These are phyloP conservation scores for Novakomyces olei DNA, from an alignment of 805 yeast species.

Conservation along the genomic window DNA sequence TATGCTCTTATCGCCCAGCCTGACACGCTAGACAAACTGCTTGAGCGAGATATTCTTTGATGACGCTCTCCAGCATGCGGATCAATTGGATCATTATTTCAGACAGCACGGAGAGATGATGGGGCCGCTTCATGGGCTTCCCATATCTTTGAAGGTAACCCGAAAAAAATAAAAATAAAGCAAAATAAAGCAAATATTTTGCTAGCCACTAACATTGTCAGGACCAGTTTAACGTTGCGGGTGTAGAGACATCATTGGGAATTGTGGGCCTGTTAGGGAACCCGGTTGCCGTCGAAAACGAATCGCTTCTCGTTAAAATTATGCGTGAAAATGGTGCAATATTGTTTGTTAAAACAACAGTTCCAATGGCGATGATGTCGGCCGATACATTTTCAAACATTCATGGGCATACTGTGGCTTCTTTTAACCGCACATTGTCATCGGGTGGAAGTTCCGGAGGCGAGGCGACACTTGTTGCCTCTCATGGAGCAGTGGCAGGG, in stretches of 20 bases:
- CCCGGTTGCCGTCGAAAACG: conserved; percentile 25
- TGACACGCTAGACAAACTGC: no score
- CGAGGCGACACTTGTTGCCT: conserved; percentile 26
- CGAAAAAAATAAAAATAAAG: no score
- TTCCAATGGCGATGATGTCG: conserved; percentile 33
- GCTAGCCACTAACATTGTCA: conserved; percentile 46
- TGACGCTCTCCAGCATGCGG: conserved; percentile 32
- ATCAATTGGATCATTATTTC: conserved; percentile 28
- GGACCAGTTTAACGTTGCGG: conserved; percentile 37
- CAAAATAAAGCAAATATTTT: no score
- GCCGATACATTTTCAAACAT: conserved; percentile 34
- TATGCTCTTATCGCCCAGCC: no score
- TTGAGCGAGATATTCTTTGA: conserved; percentile 21
- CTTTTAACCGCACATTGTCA: conserved; percentile 23
- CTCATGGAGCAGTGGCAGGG: conserved; percentile 29
- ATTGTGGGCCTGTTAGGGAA: conserved; percentile 12
- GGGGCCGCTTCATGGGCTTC: no score
- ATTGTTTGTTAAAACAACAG: conserved; percentile 38
- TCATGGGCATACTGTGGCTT: conserved; percentile 30
- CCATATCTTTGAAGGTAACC: no score
- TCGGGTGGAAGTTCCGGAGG: conserved; percentile 38
- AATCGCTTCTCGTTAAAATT: conserved; percentile 25
- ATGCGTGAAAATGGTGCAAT: conserved; percentile 33
- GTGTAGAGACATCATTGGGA: conserved; percentile 27
- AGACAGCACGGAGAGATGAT: conserved; percentile 21